Evolutionary conservation across 164 flowering plant species (phyloP).

Genomic region (Liquidambar formosana): DNA sequence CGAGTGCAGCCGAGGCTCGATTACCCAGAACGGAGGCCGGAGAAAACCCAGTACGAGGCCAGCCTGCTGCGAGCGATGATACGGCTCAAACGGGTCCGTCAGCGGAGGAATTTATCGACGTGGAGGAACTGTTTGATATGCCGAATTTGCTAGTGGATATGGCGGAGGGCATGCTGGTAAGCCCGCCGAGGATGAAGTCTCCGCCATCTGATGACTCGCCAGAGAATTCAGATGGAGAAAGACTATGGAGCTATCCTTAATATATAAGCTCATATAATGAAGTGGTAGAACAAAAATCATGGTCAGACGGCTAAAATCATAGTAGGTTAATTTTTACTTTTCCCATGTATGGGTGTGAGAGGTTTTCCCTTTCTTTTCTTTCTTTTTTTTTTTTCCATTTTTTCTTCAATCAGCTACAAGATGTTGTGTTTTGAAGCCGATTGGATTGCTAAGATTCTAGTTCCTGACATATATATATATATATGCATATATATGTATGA

Average conservation of each 20-base stretch:
- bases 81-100: not conserved
- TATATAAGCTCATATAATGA: too few species aligned
- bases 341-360: not conserved
- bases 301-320: not conserved
- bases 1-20: conserved; percentile 43
- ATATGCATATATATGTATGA: too few species aligned
- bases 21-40: not conserved
- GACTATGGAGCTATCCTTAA: conserved; percentile 44
- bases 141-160: conserved; percentile 53
- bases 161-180: conserved; percentile 68
- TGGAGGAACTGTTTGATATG: conserved; percentile 55
- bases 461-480: not conserved
- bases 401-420: not conserved
- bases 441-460: not conserved
- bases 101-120: conserved; percentile 40
- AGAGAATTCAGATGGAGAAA: conserved; percentile 29
- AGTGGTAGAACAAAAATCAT: too few species aligned
- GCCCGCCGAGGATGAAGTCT: conserved; percentile 52
- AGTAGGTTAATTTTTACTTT: too few species aligned
- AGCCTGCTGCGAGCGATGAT: conserved; percentile 5
- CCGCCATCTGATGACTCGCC: conserved; percentile 30
- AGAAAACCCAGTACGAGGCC: not conserved
- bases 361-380: not conserved
- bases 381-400: not conserved
- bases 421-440: conserved; percentile 1